Evolutionary conservation across 2,329 filamentous ascomycete species (phyloP).

Genomic region (Trichoderma polysporum): DNA sequence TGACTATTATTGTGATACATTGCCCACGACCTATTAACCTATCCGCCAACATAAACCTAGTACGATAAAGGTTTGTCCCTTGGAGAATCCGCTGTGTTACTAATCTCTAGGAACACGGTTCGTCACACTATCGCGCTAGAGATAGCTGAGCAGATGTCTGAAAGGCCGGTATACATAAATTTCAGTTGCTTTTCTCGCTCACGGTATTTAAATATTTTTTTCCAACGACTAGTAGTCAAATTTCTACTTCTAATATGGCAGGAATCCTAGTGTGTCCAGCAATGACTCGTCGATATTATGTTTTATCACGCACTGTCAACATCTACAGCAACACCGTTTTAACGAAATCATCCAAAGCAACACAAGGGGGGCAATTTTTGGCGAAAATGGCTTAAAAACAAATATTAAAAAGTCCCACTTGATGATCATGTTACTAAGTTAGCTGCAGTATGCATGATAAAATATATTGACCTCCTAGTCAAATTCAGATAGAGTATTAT

Average conservation of each 20-base stretch:
- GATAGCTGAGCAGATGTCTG: not conserved
- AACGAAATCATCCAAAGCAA: not conserved
- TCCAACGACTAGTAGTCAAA: not conserved
- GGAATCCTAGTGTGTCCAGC: not conserved
- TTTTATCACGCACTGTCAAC: not conserved
- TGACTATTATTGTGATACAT: too few species aligned
- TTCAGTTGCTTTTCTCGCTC: not conserved
- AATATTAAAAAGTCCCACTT: not conserved
- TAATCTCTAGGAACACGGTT: too few species aligned
- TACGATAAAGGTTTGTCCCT: too few species aligned
- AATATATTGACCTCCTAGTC: not conserved
- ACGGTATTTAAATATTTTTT: not conserved
- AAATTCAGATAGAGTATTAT: not conserved
- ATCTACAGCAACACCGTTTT: not conserved
- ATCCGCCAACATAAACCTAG: too few species aligned
- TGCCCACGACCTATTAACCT: too few species aligned
- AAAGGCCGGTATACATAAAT: not conserved
- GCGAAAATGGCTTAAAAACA: not conserved
- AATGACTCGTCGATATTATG: not conserved
- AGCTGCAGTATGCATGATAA: not conserved
- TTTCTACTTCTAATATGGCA: not conserved
- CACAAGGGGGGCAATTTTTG: not conserved
- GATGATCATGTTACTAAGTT: not conserved
- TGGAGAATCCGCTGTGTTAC: too few species aligned
- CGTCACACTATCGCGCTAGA: too few species aligned